Base-by-base conservation (phyloP, 495 filamentous ascomycete genomes). In the Trichoderma orchidacearum region DNA sequence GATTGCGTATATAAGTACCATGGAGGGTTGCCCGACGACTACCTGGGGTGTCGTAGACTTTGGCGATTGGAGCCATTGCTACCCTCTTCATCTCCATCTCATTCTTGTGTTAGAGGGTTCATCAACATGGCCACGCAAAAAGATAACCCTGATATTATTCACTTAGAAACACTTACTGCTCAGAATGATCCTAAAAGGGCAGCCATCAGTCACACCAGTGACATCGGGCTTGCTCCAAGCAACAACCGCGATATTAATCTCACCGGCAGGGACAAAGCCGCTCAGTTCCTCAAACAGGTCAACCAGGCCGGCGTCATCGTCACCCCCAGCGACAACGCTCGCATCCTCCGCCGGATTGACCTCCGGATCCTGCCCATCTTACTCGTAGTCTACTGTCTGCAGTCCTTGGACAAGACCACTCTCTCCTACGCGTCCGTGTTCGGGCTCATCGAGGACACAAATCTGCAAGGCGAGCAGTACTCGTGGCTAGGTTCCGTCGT, bases 381-480 rank as follows among this genome's bases (percentile, higher is more conserved):
- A 38, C 57, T 72, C 31, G 58, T 62, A 25, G 66, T 71, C 15
- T 75, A 75, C 62, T 72, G 62, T 58, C 64, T 75, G 13, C 72
- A 75, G 58, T 62, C 57, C 5, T 60, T 73, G 18, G 72, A 75
- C 61, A 75, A 75, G 61, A 63, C 68, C 2, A 67, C 67, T 13
- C 64, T 75, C 0, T 64, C 66, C 5, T 72, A 70, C 56, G 52
- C 64, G 8, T 66, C 64, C 0, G 62, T 72, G 50, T 65, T 61
- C 34, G 64, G 64, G 15, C 51, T 66, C 23, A 56, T 62, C 59
- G 56, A 57, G 3, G 62, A 66, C 50, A 64, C 64, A 25, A 30
- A 52, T 9, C 59, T 66, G 0, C 23, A 21, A 9, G 62, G 62
- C 59, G 57, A 66, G 51, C 55, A 66, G 52, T 66, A 60, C 56